Percentiles rank a stretch among this genome's conserved stretches.
These are phyloP conservation scores for Ascoidea tarda DNA, from an alignment of 805 yeast species.

Conservation along the genomic window DNA sequence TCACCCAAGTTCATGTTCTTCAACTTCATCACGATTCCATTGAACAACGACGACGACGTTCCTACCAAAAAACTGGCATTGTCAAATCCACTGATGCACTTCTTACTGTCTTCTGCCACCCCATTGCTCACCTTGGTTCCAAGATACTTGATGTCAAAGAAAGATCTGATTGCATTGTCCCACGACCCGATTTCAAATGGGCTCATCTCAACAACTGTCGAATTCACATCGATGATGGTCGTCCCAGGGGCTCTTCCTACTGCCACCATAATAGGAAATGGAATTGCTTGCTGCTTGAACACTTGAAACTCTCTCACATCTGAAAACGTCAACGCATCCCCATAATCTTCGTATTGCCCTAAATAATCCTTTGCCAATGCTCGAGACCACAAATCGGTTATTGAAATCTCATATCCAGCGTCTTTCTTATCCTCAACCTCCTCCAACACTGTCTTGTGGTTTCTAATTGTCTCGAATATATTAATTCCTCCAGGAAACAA, in stretches of 20 bases:
- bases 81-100: constrained; percentile 59
- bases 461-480: constrained; percentile 31
- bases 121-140: constrained; percentile 59
- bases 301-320: constrained; percentile 30
- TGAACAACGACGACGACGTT: constrained; percentile 72
- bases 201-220: constrained; percentile 49
- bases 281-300: constrained; percentile 31
- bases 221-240: constrained; percentile 38
- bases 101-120: constrained; percentile 24
- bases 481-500: constrained; percentile 51
- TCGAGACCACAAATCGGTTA: constrained; percentile 58
- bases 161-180: constrained; percentile 63
- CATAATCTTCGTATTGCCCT: constrained; percentile 30
- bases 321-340: constrained; percentile 30
- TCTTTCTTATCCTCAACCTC: constrained; percentile 28
- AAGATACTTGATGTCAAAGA: constrained; percentile 50
- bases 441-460: constrained; percentile 23
- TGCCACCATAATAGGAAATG: constrained; percentile 29
- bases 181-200: constrained; percentile 77
- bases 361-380: constrained; percentile 50
- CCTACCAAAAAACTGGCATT: constrained; percentile 75
- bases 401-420: constrained; percentile 40
- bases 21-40: constrained; percentile 42
- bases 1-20: constrained; percentile 18
- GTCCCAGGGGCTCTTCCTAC: constrained; percentile 27